Percentiles rank a stretch among this genome's conserved stretches.
Conservation (phyloP, 2,329 filamentous ascomycete species). For the Aurifilum marmelostoma region DNA sequence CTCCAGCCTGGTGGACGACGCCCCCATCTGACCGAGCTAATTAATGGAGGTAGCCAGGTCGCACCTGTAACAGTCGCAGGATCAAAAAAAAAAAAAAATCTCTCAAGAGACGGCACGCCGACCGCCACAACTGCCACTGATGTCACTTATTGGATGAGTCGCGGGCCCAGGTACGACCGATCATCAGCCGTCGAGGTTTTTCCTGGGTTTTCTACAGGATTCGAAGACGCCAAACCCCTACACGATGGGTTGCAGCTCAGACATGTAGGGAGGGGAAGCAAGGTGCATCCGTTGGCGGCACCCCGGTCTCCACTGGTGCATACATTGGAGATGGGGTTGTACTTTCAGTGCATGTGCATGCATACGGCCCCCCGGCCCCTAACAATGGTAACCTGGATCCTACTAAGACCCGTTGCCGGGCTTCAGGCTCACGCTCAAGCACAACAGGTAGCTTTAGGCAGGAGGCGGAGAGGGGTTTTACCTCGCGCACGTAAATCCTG, state of each 20-base stretch:
- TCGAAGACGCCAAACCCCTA: background rate
- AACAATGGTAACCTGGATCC: constrained; percentile 9
- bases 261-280: background rate
- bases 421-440: constrained; percentile 16
- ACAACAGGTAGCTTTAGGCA: constrained; percentile 2
- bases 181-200: background rate
- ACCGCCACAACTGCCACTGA: background rate
- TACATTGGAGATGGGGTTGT: background rate
- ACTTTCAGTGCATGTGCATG: background rate
- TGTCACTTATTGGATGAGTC: background rate
- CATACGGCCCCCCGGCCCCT: background rate
- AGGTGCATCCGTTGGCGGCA: background rate
- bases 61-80: background rate
- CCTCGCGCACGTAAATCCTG: constrained; percentile 20
- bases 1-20: background rate
- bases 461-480: background rate
- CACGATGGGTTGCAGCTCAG: background rate
- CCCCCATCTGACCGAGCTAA: background rate
- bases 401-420: constrained; percentile 14
- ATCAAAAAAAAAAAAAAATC: no score
- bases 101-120: background rate
- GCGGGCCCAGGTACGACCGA: background rate
- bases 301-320: background rate
- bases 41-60: background rate
- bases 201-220: background rate